Conservation (phyloP, 2,329 filamentous ascomycete genomes). For the Pseudogymnoascus sp. region DNA sequence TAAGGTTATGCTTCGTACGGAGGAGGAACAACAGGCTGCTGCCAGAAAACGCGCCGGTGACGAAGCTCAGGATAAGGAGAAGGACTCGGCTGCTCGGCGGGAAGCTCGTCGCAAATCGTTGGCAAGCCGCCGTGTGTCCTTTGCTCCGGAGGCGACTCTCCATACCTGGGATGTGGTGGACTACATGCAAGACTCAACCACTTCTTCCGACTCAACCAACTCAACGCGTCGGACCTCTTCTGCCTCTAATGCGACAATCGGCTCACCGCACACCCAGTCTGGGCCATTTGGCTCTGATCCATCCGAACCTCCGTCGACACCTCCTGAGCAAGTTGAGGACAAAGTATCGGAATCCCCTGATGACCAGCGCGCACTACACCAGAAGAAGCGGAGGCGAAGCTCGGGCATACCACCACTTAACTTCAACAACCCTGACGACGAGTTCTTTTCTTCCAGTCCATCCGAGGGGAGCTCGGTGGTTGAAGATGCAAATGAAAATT, state of each 20-base stretch:
- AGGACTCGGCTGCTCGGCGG: slow-evolving; percentile 60
- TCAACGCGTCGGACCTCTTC: slow-evolving; percentile 67
- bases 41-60: slow-evolving; percentile 62
- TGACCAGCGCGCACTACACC: slow-evolving; percentile 56
- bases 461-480: slow-evolving; percentile 49
- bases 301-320: slow-evolving; percentile 53
- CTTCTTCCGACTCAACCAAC: slow-evolving; percentile 63
- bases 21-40: slow-evolving; percentile 63
- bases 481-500: slow-evolving; percentile 35
- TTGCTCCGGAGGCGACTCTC: slow-evolving; percentile 91
- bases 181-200: slow-evolving; percentile 78
- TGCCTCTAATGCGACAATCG: slow-evolving; percentile 18
- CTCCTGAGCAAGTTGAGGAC: slow-evolving; percentile 52
- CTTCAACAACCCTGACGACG: slow-evolving; percentile 57
- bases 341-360: slow-evolving; percentile 52
- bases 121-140: slow-evolving; percentile 88
- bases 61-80: slow-evolving; percentile 50
- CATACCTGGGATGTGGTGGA: slow-evolving; percentile 97
- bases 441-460: slow-evolving; percentile 66
- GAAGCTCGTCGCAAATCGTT: slow-evolving; percentile 89
- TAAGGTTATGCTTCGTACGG: slow-evolving; percentile 58
- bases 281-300: slow-evolving; percentile 35
- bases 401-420: slow-evolving; percentile 59
- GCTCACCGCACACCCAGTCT: slow-evolving; percentile 20
- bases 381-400: slow-evolving; percentile 53